Evolutionary conservation across 2,329 filamentous ascomycete species (phyloP).

Genomic region (Cladophialophora chaetospira): DNA sequence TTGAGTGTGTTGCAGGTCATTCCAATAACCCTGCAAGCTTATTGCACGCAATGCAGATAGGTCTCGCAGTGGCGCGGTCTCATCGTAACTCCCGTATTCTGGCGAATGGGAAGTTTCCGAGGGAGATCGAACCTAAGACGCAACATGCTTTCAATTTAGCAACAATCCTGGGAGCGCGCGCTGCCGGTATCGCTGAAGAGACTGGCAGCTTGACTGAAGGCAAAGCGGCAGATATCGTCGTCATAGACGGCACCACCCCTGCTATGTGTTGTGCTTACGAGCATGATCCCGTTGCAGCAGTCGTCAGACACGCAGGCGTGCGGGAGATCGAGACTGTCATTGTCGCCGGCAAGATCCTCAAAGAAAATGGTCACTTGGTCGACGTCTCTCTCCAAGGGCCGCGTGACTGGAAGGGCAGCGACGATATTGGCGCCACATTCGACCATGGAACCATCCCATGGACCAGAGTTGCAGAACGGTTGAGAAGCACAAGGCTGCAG

Average conservation of each 20-base stretch:
- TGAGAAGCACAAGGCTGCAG: background rate
- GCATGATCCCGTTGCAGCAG: slow-evolving; percentile 3
- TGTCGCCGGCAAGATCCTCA: slow-evolving; percentile 4
- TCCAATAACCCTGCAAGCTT: slow-evolving; percentile 1
- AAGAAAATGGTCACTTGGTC: slow-evolving; percentile 1
- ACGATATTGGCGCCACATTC: background rate
- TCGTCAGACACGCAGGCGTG: slow-evolving; percentile 5
- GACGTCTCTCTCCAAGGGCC: slow-evolving; percentile 1
- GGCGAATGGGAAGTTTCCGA: slow-evolving; percentile 2
- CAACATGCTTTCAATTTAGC: slow-evolving; percentile 7
- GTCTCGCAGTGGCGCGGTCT: slow-evolving; percentile 1
- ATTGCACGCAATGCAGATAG: slow-evolving; percentile 7
- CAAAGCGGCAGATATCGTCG: background rate
- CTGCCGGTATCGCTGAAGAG: background rate
- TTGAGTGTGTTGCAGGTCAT: background rate
- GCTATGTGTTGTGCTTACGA: slow-evolving; percentile 10
- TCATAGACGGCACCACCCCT: background rate
- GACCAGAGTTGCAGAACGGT: background rate
- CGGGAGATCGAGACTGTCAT: slow-evolving; percentile 5
- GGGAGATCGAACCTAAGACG: background rate
- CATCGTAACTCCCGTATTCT: slow-evolving; percentile 4
- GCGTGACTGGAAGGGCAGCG: background rate
- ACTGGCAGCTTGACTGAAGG: slow-evolving; percentile 3
- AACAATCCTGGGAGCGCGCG: slow-evolving; percentile 3
- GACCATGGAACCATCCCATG: background rate